Evolutionary conservation across 768 basidiomycete genomes (phyloP).

Genomic region (Candolleomyces eurysporus): DNA sequence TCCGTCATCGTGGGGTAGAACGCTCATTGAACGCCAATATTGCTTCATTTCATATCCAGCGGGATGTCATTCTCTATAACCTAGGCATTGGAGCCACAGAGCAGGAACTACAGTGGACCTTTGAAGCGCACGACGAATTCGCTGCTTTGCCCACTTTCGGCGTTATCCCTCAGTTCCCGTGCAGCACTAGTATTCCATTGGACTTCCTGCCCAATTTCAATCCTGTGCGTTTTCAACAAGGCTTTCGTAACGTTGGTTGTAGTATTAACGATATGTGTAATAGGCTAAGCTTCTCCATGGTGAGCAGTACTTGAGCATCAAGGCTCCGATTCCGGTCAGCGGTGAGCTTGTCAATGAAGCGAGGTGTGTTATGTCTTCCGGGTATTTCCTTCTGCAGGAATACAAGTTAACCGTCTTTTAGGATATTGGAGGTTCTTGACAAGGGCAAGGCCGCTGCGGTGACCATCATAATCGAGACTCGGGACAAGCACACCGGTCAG

Average conservation of each 20-base stretch:
- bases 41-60: conserved; percentile 23
- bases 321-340: conserved; percentile 80
- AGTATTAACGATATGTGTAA: not conserved
- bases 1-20: not conserved
- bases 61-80: conserved; percentile 94
- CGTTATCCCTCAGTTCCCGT: conserved; percentile 86
- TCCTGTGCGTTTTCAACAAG: conserved; percentile 47
- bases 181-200: conserved; percentile 62
- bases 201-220: conserved; percentile 96
- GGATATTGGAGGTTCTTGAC: conserved; percentile 77
- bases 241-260: not conserved
- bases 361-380: conserved; percentile 41
- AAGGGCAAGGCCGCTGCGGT: conserved; percentile 95
- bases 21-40: not conserved
- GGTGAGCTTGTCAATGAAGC: conserved; percentile 76
- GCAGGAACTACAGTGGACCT: conserved; percentile 89
- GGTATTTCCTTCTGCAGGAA: not conserved
- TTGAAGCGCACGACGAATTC: conserved; percentile 87
- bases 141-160: conserved; percentile 90
- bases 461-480: conserved; percentile 74
- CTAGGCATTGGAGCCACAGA: conserved; percentile 92
- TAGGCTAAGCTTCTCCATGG: conserved; percentile 97
- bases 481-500: conserved; percentile 74
- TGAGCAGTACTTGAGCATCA: conserved; percentile 91
- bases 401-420: conserved; percentile 20